Percentiles rank a stretch among this genome's conserved stretches.
Evolutionary conservation across 164 flowering plant genomes (phyloP).

Genomic region (Platanus orientalis): DNA sequence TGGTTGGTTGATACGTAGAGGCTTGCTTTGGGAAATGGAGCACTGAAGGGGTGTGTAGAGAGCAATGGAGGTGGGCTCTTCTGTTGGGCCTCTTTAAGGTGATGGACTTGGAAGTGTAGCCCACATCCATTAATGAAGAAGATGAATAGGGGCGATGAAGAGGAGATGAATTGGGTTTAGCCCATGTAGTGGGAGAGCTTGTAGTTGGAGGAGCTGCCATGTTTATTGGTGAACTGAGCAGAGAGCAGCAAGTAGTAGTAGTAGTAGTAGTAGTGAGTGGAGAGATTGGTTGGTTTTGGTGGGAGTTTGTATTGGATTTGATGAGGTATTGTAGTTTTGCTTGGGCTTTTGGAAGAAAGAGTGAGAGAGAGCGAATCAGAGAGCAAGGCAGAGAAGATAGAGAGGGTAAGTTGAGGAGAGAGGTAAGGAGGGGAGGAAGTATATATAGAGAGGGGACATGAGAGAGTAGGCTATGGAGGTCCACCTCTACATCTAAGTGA

Average conservation of each 20-base stretch:
- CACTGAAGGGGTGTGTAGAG: conserved; percentile 17
- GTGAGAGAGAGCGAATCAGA: neutral
- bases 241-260: neutral
- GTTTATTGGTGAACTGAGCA: too few species aligned
- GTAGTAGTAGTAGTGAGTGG: neutral
- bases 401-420: neutral
- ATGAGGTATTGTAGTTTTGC: neutral
- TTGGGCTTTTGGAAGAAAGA: conserved; percentile 1
- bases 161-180: neutral
- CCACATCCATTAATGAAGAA: conserved; percentile 1
- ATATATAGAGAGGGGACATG: too few species aligned
- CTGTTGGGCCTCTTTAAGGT: conserved; percentile 8
- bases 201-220: conserved; percentile 9
- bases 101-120: conserved; percentile 3
- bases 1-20: neutral
- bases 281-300: neutral
- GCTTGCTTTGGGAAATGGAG: conserved; percentile 27
- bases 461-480: conserved; percentile 27
- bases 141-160: neutral
- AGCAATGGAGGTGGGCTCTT: conserved; percentile 4
- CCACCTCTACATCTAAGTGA: conserved; percentile 24
- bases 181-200: conserved; percentile 9
- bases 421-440: too few species aligned
- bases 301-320: conserved; percentile 3
- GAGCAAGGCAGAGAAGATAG: too few species aligned